Evolutionary conservation across 257 asterid genomes (phyloP), one percentile per base, ranked within the genome.

Genomic region (Solanum clarkiae): DNA sequence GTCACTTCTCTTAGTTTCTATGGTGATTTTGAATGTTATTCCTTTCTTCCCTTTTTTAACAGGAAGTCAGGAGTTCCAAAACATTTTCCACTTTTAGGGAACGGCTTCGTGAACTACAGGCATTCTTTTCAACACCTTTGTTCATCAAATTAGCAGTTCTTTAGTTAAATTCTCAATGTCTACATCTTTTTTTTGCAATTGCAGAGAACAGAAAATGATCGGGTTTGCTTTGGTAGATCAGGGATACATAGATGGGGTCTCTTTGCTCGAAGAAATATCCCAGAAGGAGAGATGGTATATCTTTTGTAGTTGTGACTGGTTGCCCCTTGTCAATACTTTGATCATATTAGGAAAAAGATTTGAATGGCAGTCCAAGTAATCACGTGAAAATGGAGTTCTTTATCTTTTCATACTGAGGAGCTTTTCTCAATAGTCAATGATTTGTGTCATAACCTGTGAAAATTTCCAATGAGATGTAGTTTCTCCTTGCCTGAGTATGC

Each of bases 211-310:
- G 99, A 97, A 89, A 97, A 90, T 87, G 97, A 95, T 70, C 92
- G 94, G 80, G 98, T 97, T 87, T 93, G 97, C 94, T 97, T 97
- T 92, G 99, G 99, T 88, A 91, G 95, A 91, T 97, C 99, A 80
- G 98, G 92, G 86, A 95, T 97, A 84, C 99, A 97, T 81, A 96
- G 98, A 79, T 97, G 99, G 99, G 99, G 99, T 86, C 95, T 97
- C 51, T 97, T 97, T 91, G 98, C 99, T 29, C 94, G 97, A 83
- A 90, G 94, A 88, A 84, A 92, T 88, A 95, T 97, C 86, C 91
- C 87, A 22, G 99, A 95, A 91, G 99, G 99, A 88, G 99, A 97
- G 86, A 95, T 95, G 99, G 99, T 94, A 92, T 80, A 83, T 79
- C 65, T 79, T 53, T 29, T 79, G 20, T 10, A 53, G 47, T 53